phyloP scores from a whole-genome alignment of 495 filamentous ascomycete species.

The Lophiostoma macrostomum region DNA sequence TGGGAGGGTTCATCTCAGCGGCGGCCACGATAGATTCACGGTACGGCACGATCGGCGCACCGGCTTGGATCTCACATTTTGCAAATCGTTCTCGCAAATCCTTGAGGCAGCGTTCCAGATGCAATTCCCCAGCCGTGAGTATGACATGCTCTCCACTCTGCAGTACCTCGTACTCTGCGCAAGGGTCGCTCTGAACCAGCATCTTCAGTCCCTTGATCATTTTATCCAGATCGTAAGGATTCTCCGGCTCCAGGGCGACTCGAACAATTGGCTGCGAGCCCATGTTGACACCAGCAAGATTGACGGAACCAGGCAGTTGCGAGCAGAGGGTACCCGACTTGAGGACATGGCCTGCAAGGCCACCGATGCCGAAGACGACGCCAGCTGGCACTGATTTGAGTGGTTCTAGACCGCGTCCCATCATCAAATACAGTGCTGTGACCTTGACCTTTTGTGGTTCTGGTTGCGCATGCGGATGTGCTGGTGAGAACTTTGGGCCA shows the following conservation, averaged over 20 bases:
- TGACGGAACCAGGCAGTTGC: conserved; percentile 82
- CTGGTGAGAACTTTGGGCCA: conserved; percentile 85
- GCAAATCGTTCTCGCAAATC: conserved; percentile 93
- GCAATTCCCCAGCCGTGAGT: conserved; percentile 88
- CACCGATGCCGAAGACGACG: conserved; percentile 93
- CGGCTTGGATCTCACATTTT: conserved; percentile 89
- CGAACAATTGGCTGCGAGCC: conserved; percentile 85
- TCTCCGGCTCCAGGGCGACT: conserved; percentile 86
- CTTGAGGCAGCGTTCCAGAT: conserved; percentile 90
- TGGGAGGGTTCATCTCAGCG: conserved; percentile 86
- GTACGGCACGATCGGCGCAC: conserved; percentile 93
- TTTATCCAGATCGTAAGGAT: conserved; percentile 83
- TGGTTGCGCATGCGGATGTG: conserved; percentile 68
- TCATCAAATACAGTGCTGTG: conserved; percentile 88
- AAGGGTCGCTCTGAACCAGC: conserved; percentile 92
- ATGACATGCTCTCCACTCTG: conserved; percentile 94
- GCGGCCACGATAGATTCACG: conserved; percentile 85
- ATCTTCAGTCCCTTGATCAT: conserved; percentile 87
- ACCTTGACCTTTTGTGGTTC: conserved; percentile 81
- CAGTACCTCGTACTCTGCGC: conserved; percentile 91
- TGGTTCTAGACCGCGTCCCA: conserved; percentile 85
- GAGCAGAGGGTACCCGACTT: conserved; percentile 95
- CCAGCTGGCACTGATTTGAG: conserved; percentile 85
- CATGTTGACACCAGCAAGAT: conserved; percentile 81
- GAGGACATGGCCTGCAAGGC: conserved; percentile 83